Conservation (phyloP, 2,329 filamentous ascomycete genomes). For the Phyllosticta capitalensis region DNA sequence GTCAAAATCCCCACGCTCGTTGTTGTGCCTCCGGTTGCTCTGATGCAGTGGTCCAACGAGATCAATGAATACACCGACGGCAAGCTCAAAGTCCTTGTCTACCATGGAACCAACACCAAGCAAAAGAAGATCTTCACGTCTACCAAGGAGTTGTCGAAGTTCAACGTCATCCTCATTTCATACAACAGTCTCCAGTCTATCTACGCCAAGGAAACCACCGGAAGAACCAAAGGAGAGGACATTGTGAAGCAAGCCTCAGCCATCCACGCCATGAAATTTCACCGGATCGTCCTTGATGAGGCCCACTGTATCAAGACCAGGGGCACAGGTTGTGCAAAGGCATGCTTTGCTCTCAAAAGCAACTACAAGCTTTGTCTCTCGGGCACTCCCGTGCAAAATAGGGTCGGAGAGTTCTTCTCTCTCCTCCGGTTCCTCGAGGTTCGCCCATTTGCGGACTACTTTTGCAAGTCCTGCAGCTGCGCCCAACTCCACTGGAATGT, state of each 20-base stretch:
- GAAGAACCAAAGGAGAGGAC: conserved; percentile 71
- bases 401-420: conserved; percentile 95
- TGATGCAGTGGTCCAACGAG: conserved; percentile 79
- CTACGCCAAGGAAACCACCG: conserved; percentile 85
- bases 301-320: conserved; percentile 90
- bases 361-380: conserved; percentile 93
- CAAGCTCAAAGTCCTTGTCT: conserved; percentile 81
- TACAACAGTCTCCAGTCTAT: conserved; percentile 88
- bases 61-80: conserved; percentile 66
- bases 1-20: conserved; percentile 75
- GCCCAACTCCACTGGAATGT: conserved; percentile 76
- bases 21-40: conserved; percentile 80
- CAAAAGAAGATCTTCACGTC: conserved; percentile 61
- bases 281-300: conserved; percentile 89
- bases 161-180: conserved; percentile 93
- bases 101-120: conserved; percentile 78
- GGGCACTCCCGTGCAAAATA: conserved; percentile 91
- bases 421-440: conserved; percentile 85
- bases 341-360: conserved; percentile 83
- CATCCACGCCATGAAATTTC: conserved; percentile 79
- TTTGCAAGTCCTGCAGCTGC: conserved; percentile 82
- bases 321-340: conserved; percentile 84
- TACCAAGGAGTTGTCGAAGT: conserved; percentile 65
- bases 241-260: conserved; percentile 66
- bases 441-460: conserved; percentile 81